phyloP scores from a whole-genome alignment of 192 early-diverging fungal genomes.

The Backusella tarrabulga region DNA sequence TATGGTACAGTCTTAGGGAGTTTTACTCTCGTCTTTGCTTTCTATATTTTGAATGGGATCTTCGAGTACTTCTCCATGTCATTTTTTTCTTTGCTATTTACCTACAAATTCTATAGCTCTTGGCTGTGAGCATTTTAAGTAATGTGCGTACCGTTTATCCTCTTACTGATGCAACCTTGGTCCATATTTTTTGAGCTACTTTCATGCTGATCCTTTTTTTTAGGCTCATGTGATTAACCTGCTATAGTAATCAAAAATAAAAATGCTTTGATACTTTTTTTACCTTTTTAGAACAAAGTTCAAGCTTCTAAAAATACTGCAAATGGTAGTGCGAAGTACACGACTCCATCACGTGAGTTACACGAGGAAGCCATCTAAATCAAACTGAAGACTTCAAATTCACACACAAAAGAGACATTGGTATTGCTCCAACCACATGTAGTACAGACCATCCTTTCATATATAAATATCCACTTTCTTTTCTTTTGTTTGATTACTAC shows the following conservation, averaged over 20 bases:
- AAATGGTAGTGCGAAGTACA: neutral
- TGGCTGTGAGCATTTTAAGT: neutral
- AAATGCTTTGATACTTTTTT: neutral
- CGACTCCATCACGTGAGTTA: neutral
- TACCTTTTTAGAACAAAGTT: neutral
- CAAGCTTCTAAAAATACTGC: neutral
- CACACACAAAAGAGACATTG: constrained; percentile 2
- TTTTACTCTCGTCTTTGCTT: neutral
- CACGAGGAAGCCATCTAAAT: neutral
- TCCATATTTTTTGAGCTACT: neutral
- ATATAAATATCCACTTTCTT: neutral
- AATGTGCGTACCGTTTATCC: neutral
- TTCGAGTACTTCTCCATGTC: too few relatives aligned
- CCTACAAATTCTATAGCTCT: too few relatives aligned
- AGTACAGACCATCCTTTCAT: neutral
- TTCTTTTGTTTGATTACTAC: neutral
- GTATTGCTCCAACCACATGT: neutral
- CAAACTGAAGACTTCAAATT: neutral
- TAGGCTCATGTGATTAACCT: neutral
- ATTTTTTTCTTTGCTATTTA: too few relatives aligned
- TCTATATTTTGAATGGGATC: too few relatives aligned
- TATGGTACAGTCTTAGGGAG: neutral
- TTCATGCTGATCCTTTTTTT: neutral
- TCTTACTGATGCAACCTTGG: neutral
- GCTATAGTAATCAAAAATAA: constrained; percentile 1